Evolutionary conservation across 1,284 basidiomycete genomes (phyloP), one percentile per base, ranked within the genome.

Genomic region (Ustilago nuda): DNA sequence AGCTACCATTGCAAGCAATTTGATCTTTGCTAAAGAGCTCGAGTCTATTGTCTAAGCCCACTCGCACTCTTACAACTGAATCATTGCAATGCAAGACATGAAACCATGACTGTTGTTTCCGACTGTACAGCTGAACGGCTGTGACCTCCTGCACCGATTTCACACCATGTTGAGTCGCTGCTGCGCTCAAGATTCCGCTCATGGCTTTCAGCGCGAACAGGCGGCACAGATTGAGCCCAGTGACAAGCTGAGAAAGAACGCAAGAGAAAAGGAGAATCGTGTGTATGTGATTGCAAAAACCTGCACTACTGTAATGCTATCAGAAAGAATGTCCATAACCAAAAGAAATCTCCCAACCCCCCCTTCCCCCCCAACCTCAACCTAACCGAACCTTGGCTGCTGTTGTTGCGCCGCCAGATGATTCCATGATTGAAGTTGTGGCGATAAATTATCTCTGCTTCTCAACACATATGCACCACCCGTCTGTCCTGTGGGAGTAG

Each of bases 1-100:
- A 32, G 78, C 78, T 1, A 85, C 82, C 8, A 85, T 85, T 56
- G 68, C 82, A 7, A 73, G 69, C 51, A 85, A 84, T 54, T 55
- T 85, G 55, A 65, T 79, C 35, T 85, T 85, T 61, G 84, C 84
- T 13, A 85, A 83, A 67, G 84, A 85, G 57, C 68, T 85, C 51
- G 84, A 85, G 51, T 83, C 80, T 56, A 85, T 85, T 59, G 84
- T 85, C 39, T 85, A 77, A 50, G 6, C 23, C 23, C 23, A 3
- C 23, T 32, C 48, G 13, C 6, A 41, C 2, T 41, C 15, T 6
- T 41, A 17, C 39, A 41, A 17, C 23, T 27, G 23, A 27, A 27
- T 15, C 15, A 37, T 37, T 13, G 36, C 36, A 37, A 37, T 37
- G 5, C 36, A 37, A 37, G 13, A 13, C 36, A 37, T 4, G 13